Conservation (phyloP, 2,329 filamentous ascomycete genomes). For the Fonsecaea monophora region DNA sequence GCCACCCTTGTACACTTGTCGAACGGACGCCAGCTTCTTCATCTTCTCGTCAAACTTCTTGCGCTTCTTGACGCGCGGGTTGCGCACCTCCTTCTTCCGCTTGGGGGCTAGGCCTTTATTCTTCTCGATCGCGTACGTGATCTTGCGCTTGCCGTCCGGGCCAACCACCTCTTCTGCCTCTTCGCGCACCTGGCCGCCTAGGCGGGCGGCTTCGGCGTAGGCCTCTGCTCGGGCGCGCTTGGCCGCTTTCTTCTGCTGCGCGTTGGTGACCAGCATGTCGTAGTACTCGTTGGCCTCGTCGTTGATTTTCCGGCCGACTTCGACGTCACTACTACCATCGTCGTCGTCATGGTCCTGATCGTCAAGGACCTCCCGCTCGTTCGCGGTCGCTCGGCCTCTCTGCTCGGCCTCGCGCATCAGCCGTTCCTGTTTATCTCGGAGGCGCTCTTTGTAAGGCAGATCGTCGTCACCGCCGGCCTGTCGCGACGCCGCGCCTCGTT, state of each 20-base stretch:
- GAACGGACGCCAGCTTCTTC: slow-evolving; percentile 93
- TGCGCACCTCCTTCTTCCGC: slow-evolving; percentile 91
- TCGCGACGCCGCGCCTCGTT: slow-evolving; percentile 69
- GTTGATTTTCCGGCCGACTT: slow-evolving; percentile 56
- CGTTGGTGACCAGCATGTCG: slow-evolving; percentile 75
- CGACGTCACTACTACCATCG: slow-evolving; percentile 37
- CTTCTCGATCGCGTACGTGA: slow-evolving; percentile 93
- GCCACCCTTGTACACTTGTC: slow-evolving; percentile 83
- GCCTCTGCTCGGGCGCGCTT: slow-evolving; percentile 72
- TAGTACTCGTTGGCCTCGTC: slow-evolving; percentile 70
- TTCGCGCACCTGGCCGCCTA: slow-evolving; percentile 67
- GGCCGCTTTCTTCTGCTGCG: slow-evolving; percentile 67
- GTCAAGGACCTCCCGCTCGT: slow-evolving; percentile 70
- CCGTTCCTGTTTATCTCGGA: slow-evolving; percentile 82
- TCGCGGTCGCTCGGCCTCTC: slow-evolving; percentile 66
- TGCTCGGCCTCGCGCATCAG: slow-evolving; percentile 88
- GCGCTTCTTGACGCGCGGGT: slow-evolving; percentile 97
- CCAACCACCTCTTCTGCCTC: slow-evolving; percentile 68
- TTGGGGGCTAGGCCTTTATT: slow-evolving; percentile 93
- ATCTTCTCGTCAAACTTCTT: slow-evolving; percentile 95
- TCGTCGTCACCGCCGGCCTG: slow-evolving; percentile 66
- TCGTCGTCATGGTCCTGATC: slow-evolving; percentile 56
- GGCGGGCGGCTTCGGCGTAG: slow-evolving; percentile 60
- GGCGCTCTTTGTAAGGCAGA: slow-evolving; percentile 82
- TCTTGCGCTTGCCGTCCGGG: slow-evolving; percentile 86